Percentiles rank a stretch among this genome's conserved stretches.
Conservation (phyloP, 306 rosid species). For the Arachis hypogaea region DNA sequence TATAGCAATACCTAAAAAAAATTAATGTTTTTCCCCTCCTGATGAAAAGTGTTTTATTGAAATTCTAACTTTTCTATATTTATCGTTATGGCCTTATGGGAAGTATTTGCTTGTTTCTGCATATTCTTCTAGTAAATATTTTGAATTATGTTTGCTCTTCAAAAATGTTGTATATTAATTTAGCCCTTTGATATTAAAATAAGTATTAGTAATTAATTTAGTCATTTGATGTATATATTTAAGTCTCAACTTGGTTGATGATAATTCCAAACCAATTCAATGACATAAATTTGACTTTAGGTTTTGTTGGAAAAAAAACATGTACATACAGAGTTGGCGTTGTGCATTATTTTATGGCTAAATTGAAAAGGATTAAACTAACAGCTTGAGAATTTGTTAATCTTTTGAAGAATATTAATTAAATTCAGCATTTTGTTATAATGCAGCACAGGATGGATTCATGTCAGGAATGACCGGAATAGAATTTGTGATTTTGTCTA, state of each 20-base stretch:
- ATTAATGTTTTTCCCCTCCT: too few species aligned
- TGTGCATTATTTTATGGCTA: not conserved
- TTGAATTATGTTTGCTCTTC: not conserved
- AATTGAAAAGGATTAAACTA: not conserved
- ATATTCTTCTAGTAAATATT: not conserved
- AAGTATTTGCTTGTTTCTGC: too few species aligned
- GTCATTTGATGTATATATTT: not conserved
- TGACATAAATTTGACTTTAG: not conserved
- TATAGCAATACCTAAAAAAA: too few species aligned
- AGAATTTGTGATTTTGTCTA: conserved; percentile 51
- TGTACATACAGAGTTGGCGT: not conserved
- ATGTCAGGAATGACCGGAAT: conserved; percentile 84
- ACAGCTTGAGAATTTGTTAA: conserved; percentile 23
- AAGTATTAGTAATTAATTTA: not conserved
- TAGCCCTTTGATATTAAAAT: not conserved
- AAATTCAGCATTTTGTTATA: conserved; percentile 26
- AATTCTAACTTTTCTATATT: too few species aligned
- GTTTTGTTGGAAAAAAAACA: not conserved
- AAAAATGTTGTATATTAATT: not conserved
- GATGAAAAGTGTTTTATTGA: too few species aligned
- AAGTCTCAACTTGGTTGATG: not conserved
- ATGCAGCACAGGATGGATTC: conserved; percentile 84
- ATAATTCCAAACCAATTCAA: not conserved
- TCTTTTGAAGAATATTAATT: not conserved
- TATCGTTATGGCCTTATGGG: too few species aligned